A percentile compares a stretch with the other conserved stretches of the same genome.
Evolutionary conservation across 345 rosid genomes (phyloP).

Genomic region (Euphorbia pulcherrima): DNA sequence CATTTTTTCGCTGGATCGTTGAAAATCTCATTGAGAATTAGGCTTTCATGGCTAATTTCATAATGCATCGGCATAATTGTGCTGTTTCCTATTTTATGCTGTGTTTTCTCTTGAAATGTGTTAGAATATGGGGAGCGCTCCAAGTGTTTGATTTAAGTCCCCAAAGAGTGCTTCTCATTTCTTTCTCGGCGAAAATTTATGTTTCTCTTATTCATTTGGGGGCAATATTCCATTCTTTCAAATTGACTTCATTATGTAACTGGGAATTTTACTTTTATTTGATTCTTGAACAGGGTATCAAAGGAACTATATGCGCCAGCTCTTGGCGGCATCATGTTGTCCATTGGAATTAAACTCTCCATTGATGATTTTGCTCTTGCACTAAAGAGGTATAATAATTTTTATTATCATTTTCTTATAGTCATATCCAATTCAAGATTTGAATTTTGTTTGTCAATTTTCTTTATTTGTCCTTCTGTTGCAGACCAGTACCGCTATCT

Average conservation of each 20-base stretch:
- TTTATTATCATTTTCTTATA: neutral
- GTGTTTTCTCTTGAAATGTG: neutral
- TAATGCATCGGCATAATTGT: neutral
- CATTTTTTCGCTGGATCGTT: neutral
- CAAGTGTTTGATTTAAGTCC: slow-evolving; percentile 18
- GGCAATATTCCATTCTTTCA: neutral
- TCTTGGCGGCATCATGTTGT: slow-evolving; percentile 92
- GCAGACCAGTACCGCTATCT: slow-evolving; percentile 85
- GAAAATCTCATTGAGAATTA: neutral
- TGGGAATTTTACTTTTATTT: neutral
- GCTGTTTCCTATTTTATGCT: neutral
- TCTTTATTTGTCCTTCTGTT: slow-evolving; percentile 20
- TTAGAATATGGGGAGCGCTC: neutral
- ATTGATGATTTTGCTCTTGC: slow-evolving; percentile 84
- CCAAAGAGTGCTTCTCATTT: slow-evolving; percentile 2
- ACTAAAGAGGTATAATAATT: slow-evolving; percentile 51
- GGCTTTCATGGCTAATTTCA: neutral
- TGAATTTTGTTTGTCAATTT: slow-evolving; percentile 17
- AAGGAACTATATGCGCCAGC: slow-evolving; percentile 95
- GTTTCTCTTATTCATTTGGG: neutral
- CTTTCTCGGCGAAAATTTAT: neutral
- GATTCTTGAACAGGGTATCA: slow-evolving; percentile 61
- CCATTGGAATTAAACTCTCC: slow-evolving; percentile 88
- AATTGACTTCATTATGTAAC: neutral
- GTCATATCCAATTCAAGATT: neutral